Evolutionary conservation across 2,329 filamentous ascomycete species (phyloP), one percentile per base, ranked within the genome.

Genomic region (Fusarium acutatum): DNA sequence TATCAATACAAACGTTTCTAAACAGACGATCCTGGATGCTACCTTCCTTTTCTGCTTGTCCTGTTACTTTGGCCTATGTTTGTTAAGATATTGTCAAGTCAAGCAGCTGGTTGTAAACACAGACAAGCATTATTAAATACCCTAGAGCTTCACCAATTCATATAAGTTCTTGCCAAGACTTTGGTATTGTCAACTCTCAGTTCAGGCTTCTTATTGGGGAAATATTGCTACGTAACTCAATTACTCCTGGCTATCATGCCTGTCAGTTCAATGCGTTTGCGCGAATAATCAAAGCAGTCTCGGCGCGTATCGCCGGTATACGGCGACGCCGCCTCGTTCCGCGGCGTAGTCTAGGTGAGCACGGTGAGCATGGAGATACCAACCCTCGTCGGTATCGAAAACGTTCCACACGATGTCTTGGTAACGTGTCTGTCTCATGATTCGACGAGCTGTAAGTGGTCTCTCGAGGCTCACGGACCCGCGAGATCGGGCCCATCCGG

Each of bases 401-500:
- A 76, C 75, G 69, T 74, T 62, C 74, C 74, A 77, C 73, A 49
- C 40, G 44, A 46, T 61, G 62, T 52, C 41, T 60, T 69, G 64
- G 64, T 77, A 75, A 71, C 73, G 64, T 67, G 71, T 60, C 46
- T 56, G 65, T 76, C 75, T 76, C 67, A 58, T 73, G 73, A 72
- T 77, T 69, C 59, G 44, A 62, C 60, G n/a, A 62, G 38, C 38
- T 60, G 54, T 65, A 54, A 64, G 70, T 62, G 47, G 63, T 24
- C 52, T 63, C 32, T 50, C 34, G 44, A 49, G 54, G 54, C 62
- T 38, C 47, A 47, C 47, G 56, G 69, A 38, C 44, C 74, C 60
- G 62, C 60, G 61, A 71, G 62, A 72, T 76, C 73, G 75, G 75
- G 71, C 57, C 67, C 67, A 75, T 76, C 72, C 73, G 75, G 75